Evolutionary conservation across 495 filamentous ascomycete species (phyloP).

Genomic region (Evernia prunastri): DNA sequence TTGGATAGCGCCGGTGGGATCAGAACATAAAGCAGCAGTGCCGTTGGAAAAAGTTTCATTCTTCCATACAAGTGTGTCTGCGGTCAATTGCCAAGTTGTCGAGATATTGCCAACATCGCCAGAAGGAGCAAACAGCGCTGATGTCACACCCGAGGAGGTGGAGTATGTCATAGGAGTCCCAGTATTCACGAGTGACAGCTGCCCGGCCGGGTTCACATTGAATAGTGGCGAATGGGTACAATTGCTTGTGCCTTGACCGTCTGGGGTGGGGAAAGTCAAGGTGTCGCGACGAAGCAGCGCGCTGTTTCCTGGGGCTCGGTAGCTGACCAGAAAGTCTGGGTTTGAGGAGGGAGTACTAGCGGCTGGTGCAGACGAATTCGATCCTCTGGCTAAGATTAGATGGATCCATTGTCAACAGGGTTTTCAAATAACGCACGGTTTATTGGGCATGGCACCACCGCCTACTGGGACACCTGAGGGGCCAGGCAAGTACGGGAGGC

Average conservation of each 20-base stretch:
- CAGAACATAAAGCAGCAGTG: constrained; percentile 5
- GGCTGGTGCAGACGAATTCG: neutral
- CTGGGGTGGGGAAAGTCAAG: neutral
- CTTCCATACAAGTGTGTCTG: neutral
- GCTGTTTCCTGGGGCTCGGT: neutral
- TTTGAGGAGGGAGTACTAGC: neutral
- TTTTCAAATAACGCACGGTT: neutral
- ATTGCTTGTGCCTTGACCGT: neutral
- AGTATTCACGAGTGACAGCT: neutral
- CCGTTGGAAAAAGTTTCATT: neutral
- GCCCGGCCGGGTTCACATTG: neutral
- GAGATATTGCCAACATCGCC: neutral
- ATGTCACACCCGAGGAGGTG: neutral
- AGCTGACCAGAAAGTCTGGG: neutral
- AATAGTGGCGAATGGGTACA: neutral
- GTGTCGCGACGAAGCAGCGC: neutral
- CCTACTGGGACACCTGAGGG: neutral
- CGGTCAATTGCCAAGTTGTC: constrained; percentile 2
- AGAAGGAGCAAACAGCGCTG: constrained; percentile 3
- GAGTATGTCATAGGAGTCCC: neutral
- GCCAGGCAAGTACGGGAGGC: neutral
- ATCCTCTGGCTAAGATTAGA: neutral
- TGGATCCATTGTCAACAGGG: neutral
- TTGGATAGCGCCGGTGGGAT: neutral
- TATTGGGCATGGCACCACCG: neutral